Base-by-base conservation (phyloP, 805 yeast species). In the Cyberlindnera saturnus region DNA sequence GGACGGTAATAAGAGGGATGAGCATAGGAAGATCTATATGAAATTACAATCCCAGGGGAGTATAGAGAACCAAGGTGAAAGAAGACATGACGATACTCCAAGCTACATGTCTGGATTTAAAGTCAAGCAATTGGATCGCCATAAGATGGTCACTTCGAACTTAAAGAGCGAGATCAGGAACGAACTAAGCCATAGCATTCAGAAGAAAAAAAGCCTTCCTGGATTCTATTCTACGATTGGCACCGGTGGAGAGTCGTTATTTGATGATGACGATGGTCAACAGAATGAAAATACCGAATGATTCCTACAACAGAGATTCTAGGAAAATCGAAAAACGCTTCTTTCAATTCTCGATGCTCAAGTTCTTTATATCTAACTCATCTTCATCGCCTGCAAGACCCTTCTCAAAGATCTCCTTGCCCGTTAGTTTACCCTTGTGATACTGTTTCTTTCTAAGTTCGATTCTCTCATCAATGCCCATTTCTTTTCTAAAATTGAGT, bases 331-430 rank as follows among this genome's bases (percentile, higher is more conserved):
- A 23, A 26, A 11, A n/a, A 9, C 6, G 6, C 7, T 23, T 36
- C 18, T 11, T 14, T 33, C 16, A 33, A 31, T 26, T 41, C n/a
- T 37, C 50, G 16, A 46, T 42, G 37, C 40, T n/a, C 29, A 46
- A n/a, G 9, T 36, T 50, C 19, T 48, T 51, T 16, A 53, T 44
- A 15, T 47, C 60, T 3, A 60, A 76, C 6, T 70, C 78, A 36
- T 78, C 90, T 19, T 68, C 81, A 31, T 77, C 82, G 41, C 81
- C 82, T 34, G 85, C 95, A 53, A 93, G 74, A 36, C 98, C 98
- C 56, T 74, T 74, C 59, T 89, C 98, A 59, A 91, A 91, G 47
- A 93, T 85, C 64, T 88, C 91, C 54, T 79, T 75, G 19, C 99
- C 99, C 0, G 95, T 82, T 57, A 89, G 64, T 63, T 81, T 85